These are phyloP conservation scores for Auricularia cornea DNA, from an alignment of 768 basidiomycete genomes.

Conservation along the genomic window DNA sequence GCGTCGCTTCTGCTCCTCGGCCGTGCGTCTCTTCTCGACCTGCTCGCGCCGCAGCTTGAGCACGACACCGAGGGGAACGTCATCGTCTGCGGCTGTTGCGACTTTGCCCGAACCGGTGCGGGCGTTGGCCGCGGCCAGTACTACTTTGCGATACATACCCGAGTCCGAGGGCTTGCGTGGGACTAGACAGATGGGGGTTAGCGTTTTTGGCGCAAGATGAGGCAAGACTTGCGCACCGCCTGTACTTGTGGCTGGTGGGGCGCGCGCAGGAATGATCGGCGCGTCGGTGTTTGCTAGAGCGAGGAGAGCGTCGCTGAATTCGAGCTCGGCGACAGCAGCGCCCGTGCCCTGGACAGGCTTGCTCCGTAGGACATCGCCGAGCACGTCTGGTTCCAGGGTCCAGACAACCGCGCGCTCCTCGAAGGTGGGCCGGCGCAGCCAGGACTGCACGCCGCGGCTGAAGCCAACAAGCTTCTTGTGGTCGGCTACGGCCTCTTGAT, in stretches of 20 bases:
- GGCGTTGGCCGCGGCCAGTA: constrained; percentile 22
- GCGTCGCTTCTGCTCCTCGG: constrained; percentile 55
- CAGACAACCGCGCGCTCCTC: constrained; percentile 61
- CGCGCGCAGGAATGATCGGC: background rate
- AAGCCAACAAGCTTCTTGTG: constrained; percentile 10
- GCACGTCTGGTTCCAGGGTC: constrained; percentile 7
- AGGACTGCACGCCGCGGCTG: constrained; percentile 54
- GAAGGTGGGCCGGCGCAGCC: constrained; percentile 67
- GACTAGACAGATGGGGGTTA: background rate
- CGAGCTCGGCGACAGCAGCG: constrained; percentile 57
- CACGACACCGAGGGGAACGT: constrained; percentile 60
- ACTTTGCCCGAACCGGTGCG: constrained; percentile 33
- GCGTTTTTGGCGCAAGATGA: background rate
- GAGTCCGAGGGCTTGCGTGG: constrained; percentile 2
- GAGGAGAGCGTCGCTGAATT: constrained; percentile 62
- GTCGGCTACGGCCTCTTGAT: constrained; percentile 13
- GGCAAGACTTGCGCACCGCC: background rate
- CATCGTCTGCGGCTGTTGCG: constrained; percentile 56
- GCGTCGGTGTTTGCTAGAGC: constrained; percentile 33
- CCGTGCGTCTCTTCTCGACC: constrained; percentile 62
- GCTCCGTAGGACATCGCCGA: constrained; percentile 11
- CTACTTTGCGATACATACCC: constrained; percentile 1
- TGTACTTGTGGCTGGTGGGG: background rate
- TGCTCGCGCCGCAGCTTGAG: constrained; percentile 29
- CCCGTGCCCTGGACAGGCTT: constrained; percentile 39